Evolutionary conservation across 1,284 basidiomycete species (phyloP).

Genomic region (Sporisorium iseilematis-ciliati): DNA sequence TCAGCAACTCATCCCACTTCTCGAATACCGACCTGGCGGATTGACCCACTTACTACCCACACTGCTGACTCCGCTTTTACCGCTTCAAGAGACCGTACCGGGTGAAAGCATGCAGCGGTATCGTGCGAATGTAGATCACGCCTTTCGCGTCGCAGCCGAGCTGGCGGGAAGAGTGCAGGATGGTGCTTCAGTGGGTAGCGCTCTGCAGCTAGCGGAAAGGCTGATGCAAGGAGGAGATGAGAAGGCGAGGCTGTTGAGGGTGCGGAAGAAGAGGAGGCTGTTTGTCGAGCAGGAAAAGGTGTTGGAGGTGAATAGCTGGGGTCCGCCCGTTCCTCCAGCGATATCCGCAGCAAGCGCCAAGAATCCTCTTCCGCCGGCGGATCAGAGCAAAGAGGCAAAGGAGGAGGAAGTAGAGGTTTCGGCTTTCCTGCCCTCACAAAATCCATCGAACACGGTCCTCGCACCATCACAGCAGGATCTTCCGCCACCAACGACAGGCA

Average conservation of each 20-base stretch:
- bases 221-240: conserved; percentile 25
- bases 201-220: conserved; percentile 30
- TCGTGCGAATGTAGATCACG: conserved; percentile 42
- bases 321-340: conserved; percentile 14
- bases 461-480: conserved; percentile 8
- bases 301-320: conserved; percentile 29
- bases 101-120: conserved; percentile 36
- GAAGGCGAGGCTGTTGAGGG: conserved; percentile 26
- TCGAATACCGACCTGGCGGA: conserved; percentile 44
- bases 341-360: not conserved
- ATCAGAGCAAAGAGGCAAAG: not conserved
- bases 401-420: conserved; percentile 1
- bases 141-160: conserved; percentile 35
- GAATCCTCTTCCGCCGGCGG: not conserved
- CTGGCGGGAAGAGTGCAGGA: conserved; percentile 24
- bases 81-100: not conserved
- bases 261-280: conserved; percentile 36
- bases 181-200: conserved; percentile 14
- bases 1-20: conserved; percentile 46
- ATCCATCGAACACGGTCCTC: conserved; percentile 3
- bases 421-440: conserved; percentile 32
- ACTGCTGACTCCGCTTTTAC: conserved; percentile 31
- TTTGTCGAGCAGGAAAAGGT: conserved; percentile 42
- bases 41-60: conserved; percentile 31
- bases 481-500: conserved; percentile 13